These are phyloP conservation scores for Xylaria sp. DNA, from an alignment of 2,329 filamentous ascomycete species.

Conservation along the genomic window DNA sequence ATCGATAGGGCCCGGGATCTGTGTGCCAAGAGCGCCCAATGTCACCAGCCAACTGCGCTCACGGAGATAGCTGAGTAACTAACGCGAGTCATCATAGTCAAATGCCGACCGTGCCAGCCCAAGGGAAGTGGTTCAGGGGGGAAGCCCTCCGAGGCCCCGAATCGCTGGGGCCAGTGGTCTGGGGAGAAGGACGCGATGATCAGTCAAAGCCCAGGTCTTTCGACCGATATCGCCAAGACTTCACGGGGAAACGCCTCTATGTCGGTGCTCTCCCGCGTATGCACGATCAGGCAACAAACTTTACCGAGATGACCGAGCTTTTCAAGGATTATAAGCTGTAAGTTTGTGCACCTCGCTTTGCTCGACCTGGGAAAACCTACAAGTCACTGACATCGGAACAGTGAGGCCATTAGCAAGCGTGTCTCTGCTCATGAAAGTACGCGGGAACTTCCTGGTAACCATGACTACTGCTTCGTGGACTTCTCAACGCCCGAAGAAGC, in stretches of 20 bases:
- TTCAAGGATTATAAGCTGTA: slow-evolving; percentile 54
- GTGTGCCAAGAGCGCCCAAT: not conserved
- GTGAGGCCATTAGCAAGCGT: slow-evolving; percentile 51
- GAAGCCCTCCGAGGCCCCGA: slow-evolving; percentile 38
- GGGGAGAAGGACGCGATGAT: slow-evolving; percentile 32
- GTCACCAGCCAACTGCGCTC: not conserved
- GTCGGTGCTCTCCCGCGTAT: slow-evolving; percentile 58
- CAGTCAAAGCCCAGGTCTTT: slow-evolving; percentile 20
- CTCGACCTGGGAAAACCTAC: not conserved
- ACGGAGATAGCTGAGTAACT: not conserved
- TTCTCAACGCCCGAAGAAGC: slow-evolving; percentile 61
- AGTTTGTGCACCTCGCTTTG: slow-evolving; percentile 24
- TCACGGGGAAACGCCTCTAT: slow-evolving; percentile 50
- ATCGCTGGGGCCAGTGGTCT: slow-evolving; percentile 54
- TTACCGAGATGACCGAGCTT: slow-evolving; percentile 52
- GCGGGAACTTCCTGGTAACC: slow-evolving; percentile 56
- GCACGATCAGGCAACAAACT: slow-evolving; percentile 54
- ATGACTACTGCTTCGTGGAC: slow-evolving; percentile 72
- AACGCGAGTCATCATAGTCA: slow-evolving; percentile 47
- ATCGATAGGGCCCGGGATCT: not conserved
- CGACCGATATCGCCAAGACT: slow-evolving; percentile 31
- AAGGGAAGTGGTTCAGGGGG: slow-evolving; percentile 30
- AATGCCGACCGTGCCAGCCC: slow-evolving; percentile 69
- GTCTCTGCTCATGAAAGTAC: slow-evolving; percentile 65
- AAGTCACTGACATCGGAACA: slow-evolving; percentile 26